These are phyloP conservation scores for Ochetophila trinervis DNA, from an alignment of 306 rosid genomes.

Conservation along the genomic window DNA sequence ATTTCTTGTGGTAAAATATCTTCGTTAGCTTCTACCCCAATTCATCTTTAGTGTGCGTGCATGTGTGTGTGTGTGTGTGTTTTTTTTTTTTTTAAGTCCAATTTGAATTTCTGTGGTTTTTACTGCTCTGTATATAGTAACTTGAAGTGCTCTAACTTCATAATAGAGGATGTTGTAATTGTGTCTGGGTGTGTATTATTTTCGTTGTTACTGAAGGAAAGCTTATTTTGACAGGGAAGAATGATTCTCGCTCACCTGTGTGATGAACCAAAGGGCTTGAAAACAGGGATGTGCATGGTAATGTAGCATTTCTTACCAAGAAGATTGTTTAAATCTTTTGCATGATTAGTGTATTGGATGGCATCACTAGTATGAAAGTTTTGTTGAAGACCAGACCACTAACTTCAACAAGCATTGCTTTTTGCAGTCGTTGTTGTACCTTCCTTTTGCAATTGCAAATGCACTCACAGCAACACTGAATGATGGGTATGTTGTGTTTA, in stretches of 20 bases:
- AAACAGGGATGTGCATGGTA: conserved; percentile 99
- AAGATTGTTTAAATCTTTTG: background rate
- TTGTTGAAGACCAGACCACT: background rate
- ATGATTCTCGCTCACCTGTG: conserved; percentile 93
- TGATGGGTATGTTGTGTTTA: conserved; percentile 66
- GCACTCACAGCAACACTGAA: conserved; percentile 72
- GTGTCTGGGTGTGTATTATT: too few species aligned
- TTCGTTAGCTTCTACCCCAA: conserved; percentile 8
- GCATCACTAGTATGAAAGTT: background rate
- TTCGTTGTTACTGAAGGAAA: conserved; percentile 20
- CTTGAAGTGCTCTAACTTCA: too few species aligned
- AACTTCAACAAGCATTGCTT: conserved; percentile 3
- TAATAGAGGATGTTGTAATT: too few species aligned
- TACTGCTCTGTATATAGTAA: too few species aligned
- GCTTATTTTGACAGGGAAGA: conserved; percentile 73
- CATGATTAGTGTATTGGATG: background rate
- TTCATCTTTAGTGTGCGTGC: conserved; percentile 12
- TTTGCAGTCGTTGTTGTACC: conserved; percentile 75
- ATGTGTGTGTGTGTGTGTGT: too few species aligned
- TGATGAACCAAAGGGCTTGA: conserved; percentile 97
- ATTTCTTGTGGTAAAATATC: conserved; percentile 71
- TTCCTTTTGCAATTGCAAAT: conserved; percentile 88
- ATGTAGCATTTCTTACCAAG: conserved; percentile 11
- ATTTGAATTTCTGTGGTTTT: too few species aligned
- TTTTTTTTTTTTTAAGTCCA: conserved; percentile 4